Conservation (phyloP, 2,329 filamentous ascomycete species). For the Arthroderma sp. region DNA sequence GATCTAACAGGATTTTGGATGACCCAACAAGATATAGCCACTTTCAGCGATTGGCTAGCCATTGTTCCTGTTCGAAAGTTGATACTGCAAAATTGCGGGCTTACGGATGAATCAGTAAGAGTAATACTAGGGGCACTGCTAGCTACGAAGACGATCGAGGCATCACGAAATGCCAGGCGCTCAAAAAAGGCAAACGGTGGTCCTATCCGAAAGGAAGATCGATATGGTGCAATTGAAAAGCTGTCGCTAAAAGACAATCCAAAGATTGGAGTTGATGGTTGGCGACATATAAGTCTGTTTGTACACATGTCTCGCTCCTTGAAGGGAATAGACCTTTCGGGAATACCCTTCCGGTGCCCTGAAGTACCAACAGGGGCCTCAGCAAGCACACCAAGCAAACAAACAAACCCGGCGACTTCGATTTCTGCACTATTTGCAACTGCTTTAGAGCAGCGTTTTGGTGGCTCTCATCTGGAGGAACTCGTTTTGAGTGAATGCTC, state of each 20-base stretch:
- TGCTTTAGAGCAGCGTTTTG: slow-evolving; percentile 63
- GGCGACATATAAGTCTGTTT: slow-evolving; percentile 83
- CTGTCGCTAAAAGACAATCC: slow-evolving; percentile 78
- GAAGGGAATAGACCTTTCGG: slow-evolving; percentile 74
- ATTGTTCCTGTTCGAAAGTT: slow-evolving; percentile 83
- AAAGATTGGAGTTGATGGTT: slow-evolving; percentile 73
- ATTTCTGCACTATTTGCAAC: slow-evolving; percentile 56
- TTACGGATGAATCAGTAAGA: slow-evolving; percentile 75
- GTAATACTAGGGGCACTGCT: slow-evolving; percentile 77
- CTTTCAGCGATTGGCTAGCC: slow-evolving; percentile 84
- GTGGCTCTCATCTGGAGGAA: slow-evolving; percentile 63
- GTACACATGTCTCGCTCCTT: slow-evolving; percentile 79
- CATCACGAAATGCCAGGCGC: slow-evolving; percentile 37
- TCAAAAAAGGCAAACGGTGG: neutral
- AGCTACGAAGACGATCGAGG: slow-evolving; percentile 57
- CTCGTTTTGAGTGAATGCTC: slow-evolving; percentile 71
- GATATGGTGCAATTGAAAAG: slow-evolving; percentile 64
- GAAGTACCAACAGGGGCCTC: slow-evolving; percentile 11
- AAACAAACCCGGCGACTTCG: slow-evolving; percentile 29
- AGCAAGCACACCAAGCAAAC: slow-evolving; percentile 13
- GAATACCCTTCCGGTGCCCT: slow-evolving; percentile 57
- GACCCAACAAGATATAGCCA: slow-evolving; percentile 69
- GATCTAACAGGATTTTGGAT: slow-evolving; percentile 77
- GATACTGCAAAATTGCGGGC: slow-evolving; percentile 70
- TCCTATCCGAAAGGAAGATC: slow-evolving; percentile 26